Conservation (phyloP, 129 eudicot species). For the sunflower (Helianthus annuus) region HanXRQr2.0-SUNRISE NC_035447.2:57510993-57511492, state of each 20-base stretch:
- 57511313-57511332: background rate
- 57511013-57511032: conserved; percentile 1
- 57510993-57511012: background rate
- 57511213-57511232: conserved; percentile 55
- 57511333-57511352: background rate
- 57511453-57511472: background rate
- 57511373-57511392: conserved; percentile 36
- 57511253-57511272: conserved; percentile 7
- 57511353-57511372: background rate
- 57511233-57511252: conserved; percentile 46
- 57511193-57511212: conserved; percentile 63
- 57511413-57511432: conserved; percentile 57
- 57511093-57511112: background rate
- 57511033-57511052: background rate
- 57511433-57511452: conserved; percentile 43
- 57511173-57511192: conserved; percentile 50
- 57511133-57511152: conserved; percentile 49
- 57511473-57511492: background rate
- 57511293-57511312: background rate
- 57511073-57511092: background rate
- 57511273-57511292: too few species aligned
- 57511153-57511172: conserved; percentile 65
- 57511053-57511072: background rate
- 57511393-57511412: conserved; percentile 63
- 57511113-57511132: background rate